Percentiles rank a stretch among this genome's conserved stretches.
These are phyloP conservation scores for Neltuma alba DNA, from an alignment of 306 rosid species.

Conservation along the genomic window DNA sequence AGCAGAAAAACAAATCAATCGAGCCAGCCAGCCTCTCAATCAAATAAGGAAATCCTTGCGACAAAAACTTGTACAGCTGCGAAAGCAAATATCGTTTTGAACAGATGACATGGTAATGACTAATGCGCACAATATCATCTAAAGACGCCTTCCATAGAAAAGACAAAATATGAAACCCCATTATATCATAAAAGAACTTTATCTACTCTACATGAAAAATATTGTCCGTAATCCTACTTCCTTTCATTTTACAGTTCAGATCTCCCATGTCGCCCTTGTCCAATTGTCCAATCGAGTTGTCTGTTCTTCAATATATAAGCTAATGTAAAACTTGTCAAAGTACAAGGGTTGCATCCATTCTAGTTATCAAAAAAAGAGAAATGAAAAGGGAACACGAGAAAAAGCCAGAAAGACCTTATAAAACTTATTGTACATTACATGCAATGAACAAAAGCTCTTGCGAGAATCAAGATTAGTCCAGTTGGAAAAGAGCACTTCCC, in stretches of 20 bases:
- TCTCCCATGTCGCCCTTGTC: conserved; percentile 63
- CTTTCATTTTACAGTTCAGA: conserved; percentile 62
- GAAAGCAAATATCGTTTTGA: background rate
- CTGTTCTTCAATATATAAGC: conserved; percentile 51
- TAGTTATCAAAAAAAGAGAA: conserved; percentile 42
- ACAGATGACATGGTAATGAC: background rate
- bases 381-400: conserved; percentile 44
- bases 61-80: background rate
- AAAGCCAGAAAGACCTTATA: conserved; percentile 41
- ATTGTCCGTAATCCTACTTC: conserved; percentile 55
- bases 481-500: conserved; percentile 39
- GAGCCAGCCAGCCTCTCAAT: background rate
- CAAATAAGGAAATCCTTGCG: background rate
- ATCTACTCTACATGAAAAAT: conserved; percentile 50
- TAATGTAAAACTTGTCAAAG: conserved; percentile 58
- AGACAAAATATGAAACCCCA: conserved; percentile 42
- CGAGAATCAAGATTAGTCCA: conserved; percentile 39
- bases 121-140: background rate
- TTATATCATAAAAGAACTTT: conserved; percentile 54
- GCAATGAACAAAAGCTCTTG: conserved; percentile 27
- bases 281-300: conserved; percentile 52
- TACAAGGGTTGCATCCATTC: conserved; percentile 47
- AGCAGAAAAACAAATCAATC: background rate
- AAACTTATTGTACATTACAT: conserved; percentile 51
- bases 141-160: conserved; percentile 39